These are phyloP conservation scores for Aspergillus spinulosporus DNA, from an alignment of 2,329 filamentous ascomycete genomes.

Conservation along the genomic window DNA sequence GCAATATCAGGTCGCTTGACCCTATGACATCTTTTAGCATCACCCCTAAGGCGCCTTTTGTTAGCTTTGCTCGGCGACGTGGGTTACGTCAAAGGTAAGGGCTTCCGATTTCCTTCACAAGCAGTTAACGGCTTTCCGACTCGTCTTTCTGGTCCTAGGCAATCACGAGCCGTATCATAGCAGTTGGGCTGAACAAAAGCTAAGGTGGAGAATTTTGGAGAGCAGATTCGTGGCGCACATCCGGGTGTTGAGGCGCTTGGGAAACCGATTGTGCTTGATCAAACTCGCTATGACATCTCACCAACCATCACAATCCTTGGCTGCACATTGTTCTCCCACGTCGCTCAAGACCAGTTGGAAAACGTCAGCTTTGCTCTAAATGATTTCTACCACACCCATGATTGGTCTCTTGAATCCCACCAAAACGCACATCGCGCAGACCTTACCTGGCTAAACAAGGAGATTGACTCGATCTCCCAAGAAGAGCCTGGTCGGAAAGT, in stretches of 20 bases:
- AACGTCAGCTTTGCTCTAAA: conserved; percentile 44
- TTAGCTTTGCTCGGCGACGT: conserved; percentile 57
- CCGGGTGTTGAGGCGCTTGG: conserved; percentile 11
- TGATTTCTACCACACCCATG: conserved; percentile 49
- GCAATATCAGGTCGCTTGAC: no score
- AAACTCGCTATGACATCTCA: conserved; percentile 36
- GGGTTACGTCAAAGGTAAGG: conserved; percentile 42
- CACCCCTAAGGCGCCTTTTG: conserved; percentile 44
- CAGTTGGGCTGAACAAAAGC: conserved; percentile 16
- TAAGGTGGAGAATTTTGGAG: conserved; percentile 20
- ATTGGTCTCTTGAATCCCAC: conserved; percentile 29
- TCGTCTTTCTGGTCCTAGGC: conserved; percentile 52
- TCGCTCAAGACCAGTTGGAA: conserved; percentile 38
- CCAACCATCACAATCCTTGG: conserved; percentile 40
- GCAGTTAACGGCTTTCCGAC: conserved; percentile 48
- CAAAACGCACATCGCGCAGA: conserved; percentile 28
- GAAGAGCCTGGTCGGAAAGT: conserved; percentile 28
- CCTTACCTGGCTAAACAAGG: conserved; percentile 33
- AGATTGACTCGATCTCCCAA: conserved; percentile 24
- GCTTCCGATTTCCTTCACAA: conserved; percentile 45
- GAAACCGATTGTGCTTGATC: conserved; percentile 40
- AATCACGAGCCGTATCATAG: conserved; percentile 55
- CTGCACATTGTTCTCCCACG: conserved; percentile 52
- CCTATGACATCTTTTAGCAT: conserved; percentile 51
- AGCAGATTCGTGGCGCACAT: conserved; percentile 1